Percentiles rank a stretch among this genome's conserved stretches.
These are phyloP conservation scores for Phialophora verrucosa DNA, from an alignment of 2,329 filamentous ascomycete species.

Conservation along the genomic window DNA sequence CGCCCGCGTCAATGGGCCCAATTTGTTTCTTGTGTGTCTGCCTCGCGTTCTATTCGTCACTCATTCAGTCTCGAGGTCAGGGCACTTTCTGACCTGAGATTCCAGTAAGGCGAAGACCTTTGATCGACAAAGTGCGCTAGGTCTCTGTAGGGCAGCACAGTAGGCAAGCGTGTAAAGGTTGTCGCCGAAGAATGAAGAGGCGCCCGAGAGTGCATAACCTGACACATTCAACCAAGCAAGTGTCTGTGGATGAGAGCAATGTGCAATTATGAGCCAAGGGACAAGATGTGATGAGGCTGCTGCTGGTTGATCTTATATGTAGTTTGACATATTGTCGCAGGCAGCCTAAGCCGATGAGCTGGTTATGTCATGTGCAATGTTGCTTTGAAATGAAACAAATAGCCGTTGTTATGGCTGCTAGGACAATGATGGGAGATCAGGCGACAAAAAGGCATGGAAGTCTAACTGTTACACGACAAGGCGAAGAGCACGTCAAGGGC, in stretches of 20 bases:
- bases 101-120: constrained; percentile 22
- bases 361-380: too few species aligned
- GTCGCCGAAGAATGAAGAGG: too few species aligned
- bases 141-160: constrained; percentile 17
- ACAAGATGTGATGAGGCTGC: too few species aligned
- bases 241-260: too few species aligned
- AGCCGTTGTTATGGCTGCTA: too few species aligned
- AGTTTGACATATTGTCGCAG: too few species aligned
- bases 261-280: too few species aligned
- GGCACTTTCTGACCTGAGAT: constrained; percentile 22
- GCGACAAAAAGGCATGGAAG: neutral
- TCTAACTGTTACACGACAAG: neutral
- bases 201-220: too few species aligned
- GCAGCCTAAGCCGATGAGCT: too few species aligned
- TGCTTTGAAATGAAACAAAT: too few species aligned
- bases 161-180: constrained; percentile 11
- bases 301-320: too few species aligned
- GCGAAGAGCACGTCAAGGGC: neutral
- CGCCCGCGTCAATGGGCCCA: constrained; percentile 41
- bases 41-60: constrained; percentile 33
- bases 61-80: constrained; percentile 44
- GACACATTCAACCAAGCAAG: too few species aligned
- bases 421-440: neutral
- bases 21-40: constrained; percentile 31
- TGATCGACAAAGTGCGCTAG: constrained; percentile 18